These are phyloP conservation scores for Cucurbitaria berberidis DNA, from an alignment of 2,329 filamentous ascomycete species.

Conservation along the genomic window DNA sequence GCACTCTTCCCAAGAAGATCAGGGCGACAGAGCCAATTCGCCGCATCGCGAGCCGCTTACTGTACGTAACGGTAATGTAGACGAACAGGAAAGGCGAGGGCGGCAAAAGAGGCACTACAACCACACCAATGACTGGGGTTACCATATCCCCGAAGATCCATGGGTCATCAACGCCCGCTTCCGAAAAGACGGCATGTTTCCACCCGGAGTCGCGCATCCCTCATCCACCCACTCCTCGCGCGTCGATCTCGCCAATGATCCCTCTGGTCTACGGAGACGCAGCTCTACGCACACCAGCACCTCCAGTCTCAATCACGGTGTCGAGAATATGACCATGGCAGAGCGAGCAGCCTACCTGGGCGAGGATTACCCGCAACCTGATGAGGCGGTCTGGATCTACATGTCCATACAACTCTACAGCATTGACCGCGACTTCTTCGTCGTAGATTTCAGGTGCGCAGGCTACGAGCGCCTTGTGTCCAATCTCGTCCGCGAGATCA, in stretches of 20 bases:
- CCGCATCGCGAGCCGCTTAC: conserved; percentile 36
- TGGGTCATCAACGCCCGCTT: conserved; percentile 95
- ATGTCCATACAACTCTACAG: conserved; percentile 75
- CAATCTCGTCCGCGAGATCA: conserved; percentile 50
- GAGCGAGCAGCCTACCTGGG: conserved; percentile 22
- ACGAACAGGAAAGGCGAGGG: conserved; percentile 35
- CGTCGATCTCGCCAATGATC: conserved; percentile 53
- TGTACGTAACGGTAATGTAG: conserved; percentile 34
- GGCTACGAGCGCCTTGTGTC: conserved; percentile 87
- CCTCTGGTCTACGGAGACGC: conserved; percentile 31
- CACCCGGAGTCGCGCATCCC: conserved; percentile 57
- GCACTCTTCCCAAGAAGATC: conserved; percentile 35
- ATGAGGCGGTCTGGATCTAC: conserved; percentile 85
- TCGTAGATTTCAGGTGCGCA: conserved; percentile 98
- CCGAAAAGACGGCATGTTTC: conserved; percentile 77
- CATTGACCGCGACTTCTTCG: conserved; percentile 88
- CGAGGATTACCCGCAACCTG: conserved; percentile 49
- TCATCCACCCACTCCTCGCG: conserved; percentile 57
- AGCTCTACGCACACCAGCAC: conserved; percentile 43
- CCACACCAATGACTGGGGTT: conserved; percentile 64
- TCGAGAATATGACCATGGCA: conserved; percentile 32
- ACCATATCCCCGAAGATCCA: conserved; percentile 88
- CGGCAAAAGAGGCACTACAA: conserved; percentile 52
- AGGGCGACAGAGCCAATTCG: conserved; percentile 16
- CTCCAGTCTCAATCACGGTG: conserved; percentile 36